These are phyloP conservation scores for Sporothrix euskadiensis DNA, from an alignment of 2,329 filamentous ascomycete species.

Conservation along the genomic window DNA sequence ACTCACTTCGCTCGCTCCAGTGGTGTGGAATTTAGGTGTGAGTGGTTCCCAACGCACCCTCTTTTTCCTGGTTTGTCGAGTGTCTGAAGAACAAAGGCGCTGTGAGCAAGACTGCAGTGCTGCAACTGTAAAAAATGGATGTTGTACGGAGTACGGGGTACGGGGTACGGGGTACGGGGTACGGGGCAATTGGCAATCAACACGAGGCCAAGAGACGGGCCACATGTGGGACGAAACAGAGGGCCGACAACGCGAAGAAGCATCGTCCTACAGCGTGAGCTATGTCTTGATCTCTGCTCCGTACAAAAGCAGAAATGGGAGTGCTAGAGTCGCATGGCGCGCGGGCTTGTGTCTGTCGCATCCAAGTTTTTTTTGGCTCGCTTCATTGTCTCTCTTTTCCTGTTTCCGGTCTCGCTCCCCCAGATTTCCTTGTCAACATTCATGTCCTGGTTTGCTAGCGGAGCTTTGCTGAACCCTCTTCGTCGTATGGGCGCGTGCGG, in stretches of 20 bases:
- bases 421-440: background rate
- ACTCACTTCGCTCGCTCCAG: background rate
- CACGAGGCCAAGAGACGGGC: background rate
- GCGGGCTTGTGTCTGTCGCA: conserved; percentile 9
- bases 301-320: too few relatives aligned
- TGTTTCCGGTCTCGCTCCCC: background rate
- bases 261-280: background rate
- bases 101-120: background rate
- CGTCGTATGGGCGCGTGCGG: background rate
- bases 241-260: background rate
- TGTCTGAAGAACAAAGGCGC: background rate
- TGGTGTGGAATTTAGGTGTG: background rate
- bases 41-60: background rate
- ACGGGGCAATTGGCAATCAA: background rate
- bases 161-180: background rate
- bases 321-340: background rate
- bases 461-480: background rate
- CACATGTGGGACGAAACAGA: background rate
- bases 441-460: background rate
- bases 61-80: background rate
- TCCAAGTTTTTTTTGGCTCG: background rate
- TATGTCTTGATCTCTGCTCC: background rate
- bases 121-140: background rate
- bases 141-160: background rate
- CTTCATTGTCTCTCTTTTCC: background rate